phyloP scores from a whole-genome alignment of 2,329 filamentous ascomycete species.

The Colletotrichum coccodes region DNA sequence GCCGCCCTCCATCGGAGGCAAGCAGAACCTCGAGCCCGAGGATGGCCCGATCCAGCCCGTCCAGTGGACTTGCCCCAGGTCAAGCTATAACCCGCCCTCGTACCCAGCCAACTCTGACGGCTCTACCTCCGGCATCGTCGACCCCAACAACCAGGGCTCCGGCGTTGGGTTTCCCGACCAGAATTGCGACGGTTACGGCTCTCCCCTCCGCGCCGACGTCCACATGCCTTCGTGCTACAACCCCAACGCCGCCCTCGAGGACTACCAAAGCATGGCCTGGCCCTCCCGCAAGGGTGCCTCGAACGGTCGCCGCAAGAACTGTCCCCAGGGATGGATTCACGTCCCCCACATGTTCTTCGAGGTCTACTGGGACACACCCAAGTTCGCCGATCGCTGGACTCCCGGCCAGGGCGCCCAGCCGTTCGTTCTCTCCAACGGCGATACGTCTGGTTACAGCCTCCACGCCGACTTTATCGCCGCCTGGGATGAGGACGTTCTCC shows the following conservation, averaged over 20 bases:
- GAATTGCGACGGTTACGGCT: conserved; percentile 72
- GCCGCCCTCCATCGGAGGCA: conserved; percentile 62
- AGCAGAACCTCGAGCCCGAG: conserved; percentile 60
- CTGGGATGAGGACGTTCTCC: conserved; percentile 74
- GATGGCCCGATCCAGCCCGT: conserved; percentile 63
- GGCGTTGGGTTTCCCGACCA: conserved; percentile 76
- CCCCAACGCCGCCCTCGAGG: conserved; percentile 65
- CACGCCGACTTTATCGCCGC: conserved; percentile 80
- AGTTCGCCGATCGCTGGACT: conserved; percentile 63
- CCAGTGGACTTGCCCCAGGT: conserved; percentile 70
- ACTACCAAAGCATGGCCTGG: conserved; percentile 74
- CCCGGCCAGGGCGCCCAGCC: conserved; percentile 65
- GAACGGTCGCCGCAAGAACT: conserved; percentile 62
- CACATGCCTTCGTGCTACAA: conserved; percentile 83
- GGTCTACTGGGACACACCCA: conserved; percentile 69
- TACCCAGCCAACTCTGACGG: conserved; percentile 67
- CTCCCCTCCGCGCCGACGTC: conserved; percentile 72
- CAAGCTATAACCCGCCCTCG: conserved; percentile 57
- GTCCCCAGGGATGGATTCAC: conserved; percentile 64
- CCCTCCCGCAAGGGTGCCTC: conserved; percentile 55
- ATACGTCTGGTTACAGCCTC: conserved; percentile 75
- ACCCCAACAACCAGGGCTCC: conserved; percentile 63
- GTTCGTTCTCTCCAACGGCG: conserved; percentile 76
- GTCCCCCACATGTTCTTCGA: conserved; percentile 68
- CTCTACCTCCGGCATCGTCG: conserved; percentile 62